Evolutionary conservation across 2,329 filamentous ascomycete genomes (phyloP), one percentile per base, ranked within the genome.

Genomic region (Furcasterigmium furcatum): DNA sequence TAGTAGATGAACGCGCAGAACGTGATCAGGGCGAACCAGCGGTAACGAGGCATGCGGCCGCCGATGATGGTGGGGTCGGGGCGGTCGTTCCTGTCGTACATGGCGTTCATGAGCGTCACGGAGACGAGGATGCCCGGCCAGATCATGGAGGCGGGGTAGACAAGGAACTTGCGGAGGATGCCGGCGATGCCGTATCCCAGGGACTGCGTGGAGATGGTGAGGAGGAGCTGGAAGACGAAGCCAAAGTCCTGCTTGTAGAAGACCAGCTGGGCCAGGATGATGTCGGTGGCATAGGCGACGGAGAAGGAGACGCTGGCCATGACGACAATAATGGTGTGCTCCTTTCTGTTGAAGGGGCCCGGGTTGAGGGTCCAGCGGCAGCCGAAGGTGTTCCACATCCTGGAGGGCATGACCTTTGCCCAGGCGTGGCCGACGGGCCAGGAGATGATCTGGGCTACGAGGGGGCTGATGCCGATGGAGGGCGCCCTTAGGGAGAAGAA

Each of bases 171-270:
- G 46, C 82, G 73, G 69, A 87, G 77, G 57, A 86, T 78, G 3
- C 84, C 84, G 0, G 84, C 84, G 49, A 87, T 79, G 2, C 84
- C 83, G 55, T 87, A 87, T 1, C 84, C 84, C 10, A 86, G 65
- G 46, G 82, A 84, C 60, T 88, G 86, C 2, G 82, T 86, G 8
- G 81, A 85, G 14, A 89, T 71, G 19, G 79, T 81, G 48, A 87
- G 70, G 14, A 88, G 67, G 24, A 88, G 63, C 60, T 88, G 82
- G 57, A 85, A 89, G 2, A 70, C 52, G 51, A 86, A 72, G 18
- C 84, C 84, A 56, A 87, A 87, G 47, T 83, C 70, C 55, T 87
- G 77, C 59, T 84, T 81, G 59, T 90, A 90, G 55, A 88, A 89
- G 14, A 84, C 75, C 16, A 80, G 67, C 63, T 88, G 85, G 0